Percentiles rank a stretch among this genome's conserved stretches.
These are phyloP conservation scores for Alternaria burnsii DNA, from an alignment of 2,329 filamentous ascomycete species.

Conservation along the genomic window DNA sequence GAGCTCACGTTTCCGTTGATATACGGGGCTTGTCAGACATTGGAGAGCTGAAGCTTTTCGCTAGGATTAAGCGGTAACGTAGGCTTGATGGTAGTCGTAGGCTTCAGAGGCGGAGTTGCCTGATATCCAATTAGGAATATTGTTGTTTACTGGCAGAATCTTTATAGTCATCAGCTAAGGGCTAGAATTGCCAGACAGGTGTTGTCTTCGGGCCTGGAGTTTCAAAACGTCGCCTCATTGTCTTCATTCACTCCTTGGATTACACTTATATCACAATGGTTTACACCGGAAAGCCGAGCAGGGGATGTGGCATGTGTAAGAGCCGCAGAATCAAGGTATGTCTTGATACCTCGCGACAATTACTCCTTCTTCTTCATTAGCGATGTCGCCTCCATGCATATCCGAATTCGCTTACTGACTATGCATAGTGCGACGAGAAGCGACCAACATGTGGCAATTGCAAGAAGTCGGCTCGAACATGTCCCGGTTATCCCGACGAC, in stretches of 20 bases:
- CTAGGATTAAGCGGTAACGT: constrained; percentile 18
- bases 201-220: constrained; percentile 6
- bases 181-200: not conserved
- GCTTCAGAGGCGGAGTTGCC: constrained; percentile 38
- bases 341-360: constrained; percentile 11
- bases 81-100: constrained; percentile 34
- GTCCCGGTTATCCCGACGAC: constrained; percentile 63
- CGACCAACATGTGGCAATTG: constrained; percentile 49
- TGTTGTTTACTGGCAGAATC: constrained; percentile 7
- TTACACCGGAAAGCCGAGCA: constrained; percentile 53
- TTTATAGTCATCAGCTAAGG: constrained; percentile 14
- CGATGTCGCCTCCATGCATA: not conserved
- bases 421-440: constrained; percentile 47
- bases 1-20: constrained; percentile 9
- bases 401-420: constrained; percentile 14
- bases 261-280: constrained; percentile 43
- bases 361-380: constrained; percentile 11
- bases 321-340: constrained; percentile 76
- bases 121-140: constrained; percentile 12
- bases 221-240: constrained; percentile 7
- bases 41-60: constrained; percentile 17
- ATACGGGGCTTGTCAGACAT: constrained; percentile 19
- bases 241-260: constrained; percentile 21
- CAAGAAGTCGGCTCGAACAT: constrained; percentile 42
- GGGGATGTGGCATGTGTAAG: constrained; percentile 77